Evolutionary conservation across 805 yeast genomes (phyloP).

Genomic region (Lachancea fermentati): DNA sequence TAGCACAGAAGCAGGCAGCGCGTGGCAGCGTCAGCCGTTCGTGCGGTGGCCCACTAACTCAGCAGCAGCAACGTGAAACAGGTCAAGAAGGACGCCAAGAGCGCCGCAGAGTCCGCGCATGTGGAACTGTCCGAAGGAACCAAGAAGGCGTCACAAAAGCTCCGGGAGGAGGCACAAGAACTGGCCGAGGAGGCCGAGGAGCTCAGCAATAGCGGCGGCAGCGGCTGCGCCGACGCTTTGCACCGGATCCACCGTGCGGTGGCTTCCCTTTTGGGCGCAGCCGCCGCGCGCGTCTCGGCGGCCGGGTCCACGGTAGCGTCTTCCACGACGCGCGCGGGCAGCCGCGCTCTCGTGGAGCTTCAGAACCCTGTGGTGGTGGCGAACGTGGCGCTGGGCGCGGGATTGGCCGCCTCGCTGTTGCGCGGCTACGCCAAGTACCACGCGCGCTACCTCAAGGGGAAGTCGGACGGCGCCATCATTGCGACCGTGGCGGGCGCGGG

Average conservation of each 20-base stretch:
- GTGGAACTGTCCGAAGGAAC: conserved; percentile 7
- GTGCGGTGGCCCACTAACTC: not conserved
- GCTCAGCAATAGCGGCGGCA: conserved; percentile 1
- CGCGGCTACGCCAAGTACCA: conserved; percentile 46
- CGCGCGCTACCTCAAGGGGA: conserved; percentile 39
- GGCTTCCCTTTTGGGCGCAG: conserved; percentile 12
- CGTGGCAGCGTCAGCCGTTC: too few relatives aligned
- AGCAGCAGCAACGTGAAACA: conserved; percentile 4
- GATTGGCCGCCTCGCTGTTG: conserved; percentile 44
- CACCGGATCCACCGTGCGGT: conserved; percentile 9
- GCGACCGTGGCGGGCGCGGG: conserved; percentile 47
- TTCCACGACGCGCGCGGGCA: conserved; percentile 8
- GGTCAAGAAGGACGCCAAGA: conserved; percentile 4
- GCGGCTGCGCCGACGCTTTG: not conserved
- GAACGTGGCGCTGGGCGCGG: conserved; percentile 45
- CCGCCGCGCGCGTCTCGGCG: conserved; percentile 18
- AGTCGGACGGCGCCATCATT: conserved; percentile 42
- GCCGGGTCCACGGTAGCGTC: conserved; percentile 16
- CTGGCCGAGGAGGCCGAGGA: conserved; percentile 27
- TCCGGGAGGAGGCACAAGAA: conserved; percentile 10
- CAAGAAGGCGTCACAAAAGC: conserved; percentile 7
- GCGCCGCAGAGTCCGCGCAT: conserved; percentile 3
- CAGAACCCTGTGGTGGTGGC: conserved; percentile 58
- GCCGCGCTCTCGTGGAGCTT: conserved; percentile 35
- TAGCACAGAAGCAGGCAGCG: too few relatives aligned